Evolutionary conservation across 164 flowering plant genomes (phyloP).

Genomic region (Vitis labrusca): DNA sequence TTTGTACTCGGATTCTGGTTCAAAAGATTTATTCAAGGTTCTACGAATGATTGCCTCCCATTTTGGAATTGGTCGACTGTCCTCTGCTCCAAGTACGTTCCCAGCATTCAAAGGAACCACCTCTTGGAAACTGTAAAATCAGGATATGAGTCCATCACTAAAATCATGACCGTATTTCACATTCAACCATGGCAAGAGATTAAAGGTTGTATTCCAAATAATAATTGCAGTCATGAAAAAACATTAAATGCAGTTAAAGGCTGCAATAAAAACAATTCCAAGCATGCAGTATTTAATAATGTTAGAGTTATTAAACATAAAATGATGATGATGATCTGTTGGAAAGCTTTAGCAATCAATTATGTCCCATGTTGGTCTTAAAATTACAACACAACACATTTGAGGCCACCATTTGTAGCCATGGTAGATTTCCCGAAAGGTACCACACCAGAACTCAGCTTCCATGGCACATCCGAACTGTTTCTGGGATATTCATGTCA

Average conservation of each 20-base stretch:
- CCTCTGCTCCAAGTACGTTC: conserved; percentile 70
- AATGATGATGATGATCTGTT: neutral
- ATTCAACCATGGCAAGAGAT: neutral
- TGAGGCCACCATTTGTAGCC: neutral
- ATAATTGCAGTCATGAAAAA: no score
- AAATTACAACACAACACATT: neutral
- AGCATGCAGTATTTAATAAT: no score
- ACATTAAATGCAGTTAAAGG: no score
- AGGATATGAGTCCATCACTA: conserved; percentile 1
- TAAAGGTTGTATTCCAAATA: neutral
- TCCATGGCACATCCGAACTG: neutral
- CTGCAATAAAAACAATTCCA: no score
- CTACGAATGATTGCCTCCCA: conserved; percentile 91
- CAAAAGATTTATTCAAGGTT: conserved; percentile 67
- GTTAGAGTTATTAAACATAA: no score
- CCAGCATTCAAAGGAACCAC: conserved; percentile 71
- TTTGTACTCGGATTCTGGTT: conserved; percentile 60
- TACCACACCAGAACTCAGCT: neutral
- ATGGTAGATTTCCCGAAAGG: no score
- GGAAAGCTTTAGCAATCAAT: neutral
- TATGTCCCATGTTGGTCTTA: neutral
- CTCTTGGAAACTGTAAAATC: conserved; percentile 67
- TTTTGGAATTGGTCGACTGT: conserved; percentile 68
- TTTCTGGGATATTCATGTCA: neutral
- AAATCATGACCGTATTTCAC: neutral